These are phyloP conservation scores for Berberis thunbergii DNA, from an alignment of 164 flowering plant species.

Conservation along the genomic window DNA sequence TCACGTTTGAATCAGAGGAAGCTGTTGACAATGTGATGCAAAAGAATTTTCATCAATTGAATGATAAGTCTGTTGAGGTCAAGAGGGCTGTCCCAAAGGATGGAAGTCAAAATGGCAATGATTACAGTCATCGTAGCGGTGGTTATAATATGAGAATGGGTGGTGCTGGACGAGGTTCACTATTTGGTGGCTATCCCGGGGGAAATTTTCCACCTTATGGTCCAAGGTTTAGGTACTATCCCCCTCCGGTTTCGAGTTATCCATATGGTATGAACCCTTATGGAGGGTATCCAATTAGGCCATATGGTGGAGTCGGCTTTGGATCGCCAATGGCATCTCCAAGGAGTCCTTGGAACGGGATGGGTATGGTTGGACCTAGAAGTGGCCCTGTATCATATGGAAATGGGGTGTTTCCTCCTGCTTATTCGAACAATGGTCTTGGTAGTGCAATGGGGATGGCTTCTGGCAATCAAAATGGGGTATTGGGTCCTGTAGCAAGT, in stretches of 20 bases:
- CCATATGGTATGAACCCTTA: conserved; percentile 8
- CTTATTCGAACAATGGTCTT: conserved; percentile 31
- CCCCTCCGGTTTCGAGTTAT: conserved; percentile 18
- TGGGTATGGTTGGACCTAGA: conserved; percentile 20
- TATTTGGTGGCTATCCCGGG: conserved; percentile 18
- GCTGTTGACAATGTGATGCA: conserved; percentile 56
- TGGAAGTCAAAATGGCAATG: conserved; percentile 9
- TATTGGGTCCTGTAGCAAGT: conserved; percentile 13
- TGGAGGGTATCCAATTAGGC: conserved; percentile 31
- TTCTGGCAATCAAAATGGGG: conserved; percentile 18
- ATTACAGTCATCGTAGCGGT: conserved; percentile 5
- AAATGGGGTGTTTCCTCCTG: conserved; percentile 20
- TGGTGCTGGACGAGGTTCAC: conserved; percentile 17
- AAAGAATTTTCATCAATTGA: conserved; percentile 45
- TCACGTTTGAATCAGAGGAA: conserved; percentile 64
- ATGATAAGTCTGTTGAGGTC: conserved; percentile 60
- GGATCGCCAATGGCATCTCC: conserved; percentile 12
- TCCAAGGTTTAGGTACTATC: conserved; percentile 22
- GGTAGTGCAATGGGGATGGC: conserved; percentile 19
- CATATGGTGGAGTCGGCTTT: conserved; percentile 26
- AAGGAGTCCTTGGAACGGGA: conserved; percentile 27
- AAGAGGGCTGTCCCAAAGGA: conserved; percentile 72
- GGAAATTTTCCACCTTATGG: conserved; percentile 15
- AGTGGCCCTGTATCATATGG: conserved; percentile 24
- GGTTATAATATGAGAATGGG: conserved; percentile 14